A percentile compares a stretch with the other conserved stretches of the same genome.
Evolutionary conservation across 495 filamentous ascomycete genomes (phyloP).

Genomic region (Penicillium angulare): DNA sequence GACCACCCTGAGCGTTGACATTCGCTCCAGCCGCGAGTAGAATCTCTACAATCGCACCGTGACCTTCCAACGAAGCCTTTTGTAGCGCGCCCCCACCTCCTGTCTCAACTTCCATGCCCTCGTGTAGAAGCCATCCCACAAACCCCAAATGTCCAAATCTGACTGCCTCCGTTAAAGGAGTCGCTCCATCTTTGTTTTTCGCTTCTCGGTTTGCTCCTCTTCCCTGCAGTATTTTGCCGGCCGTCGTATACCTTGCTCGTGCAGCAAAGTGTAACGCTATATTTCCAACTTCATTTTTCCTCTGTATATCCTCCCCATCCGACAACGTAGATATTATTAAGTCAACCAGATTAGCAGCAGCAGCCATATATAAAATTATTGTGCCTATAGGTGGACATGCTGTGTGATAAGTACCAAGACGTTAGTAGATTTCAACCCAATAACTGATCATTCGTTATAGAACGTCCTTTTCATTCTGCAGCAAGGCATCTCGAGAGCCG

Average conservation of each 20-base stretch:
- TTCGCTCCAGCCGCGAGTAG: neutral
- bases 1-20: slow-evolving; percentile 1
- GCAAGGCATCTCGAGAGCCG: neutral
- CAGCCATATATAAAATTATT: slow-evolving; percentile 4
- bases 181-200: neutral
- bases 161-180: slow-evolving; percentile 4
- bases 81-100: slow-evolving; percentile 5
- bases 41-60: neutral
- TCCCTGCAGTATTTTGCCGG: neutral
- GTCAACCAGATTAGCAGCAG: slow-evolving; percentile 8
- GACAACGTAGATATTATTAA: neutral
- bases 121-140: slow-evolving; percentile 11
- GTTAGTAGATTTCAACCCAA: slow-evolving; percentile 5
- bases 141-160: neutral
- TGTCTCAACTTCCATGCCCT: neutral
- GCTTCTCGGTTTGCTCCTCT: slow-evolving; percentile 2
- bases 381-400: slow-evolving; percentile 1
- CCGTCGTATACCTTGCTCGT: neutral
- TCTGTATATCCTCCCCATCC: neutral
- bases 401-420: neutral
- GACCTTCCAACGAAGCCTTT: neutral
- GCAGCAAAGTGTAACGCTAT: slow-evolving; percentile 12
- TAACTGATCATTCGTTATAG: neutral
- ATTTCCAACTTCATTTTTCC: neutral
- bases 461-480: slow-evolving; percentile 3